Conservation (phyloP, 306 rosid genomes). For the Delonix regia region DNA sequence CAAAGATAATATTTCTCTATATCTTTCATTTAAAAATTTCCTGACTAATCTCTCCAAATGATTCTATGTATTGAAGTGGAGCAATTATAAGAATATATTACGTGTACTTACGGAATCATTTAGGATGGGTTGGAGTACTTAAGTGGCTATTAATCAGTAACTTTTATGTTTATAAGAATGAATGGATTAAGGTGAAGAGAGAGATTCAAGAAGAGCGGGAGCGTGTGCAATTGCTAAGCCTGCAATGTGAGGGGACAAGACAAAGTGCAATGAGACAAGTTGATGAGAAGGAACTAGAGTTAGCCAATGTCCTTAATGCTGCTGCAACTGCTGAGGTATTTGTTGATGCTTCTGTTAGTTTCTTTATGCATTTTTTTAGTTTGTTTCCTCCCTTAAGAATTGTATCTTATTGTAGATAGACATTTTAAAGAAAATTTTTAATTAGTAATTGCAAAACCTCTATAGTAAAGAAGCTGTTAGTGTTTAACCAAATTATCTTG, state of each 20-base stretch:
- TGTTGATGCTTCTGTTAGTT: neutral
- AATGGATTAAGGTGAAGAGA: neutral
- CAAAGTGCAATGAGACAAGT: neutral
- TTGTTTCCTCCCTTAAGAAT: neutral
- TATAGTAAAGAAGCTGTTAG: neutral
- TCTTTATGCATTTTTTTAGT: neutral
- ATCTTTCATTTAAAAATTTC: neutral
- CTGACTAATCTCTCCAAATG: neutral
- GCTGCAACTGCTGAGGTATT: neutral
- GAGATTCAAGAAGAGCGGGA: neutral
- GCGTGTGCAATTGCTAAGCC: neutral
- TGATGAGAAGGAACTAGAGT: neutral
- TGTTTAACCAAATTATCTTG: neutral
- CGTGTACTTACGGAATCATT: neutral
- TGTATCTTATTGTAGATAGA: neutral
- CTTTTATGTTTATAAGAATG: neutral
- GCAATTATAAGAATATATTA: neutral
- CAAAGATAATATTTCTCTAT: neutral
- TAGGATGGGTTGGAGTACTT: neutral
- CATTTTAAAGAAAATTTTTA: neutral
- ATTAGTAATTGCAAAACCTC: neutral
- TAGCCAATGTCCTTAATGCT: neutral
- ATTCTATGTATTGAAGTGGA: neutral
- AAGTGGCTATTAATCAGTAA: neutral
- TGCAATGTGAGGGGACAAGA: neutral